Conservation (phyloP, 495 filamentous ascomycete species). For the Cryomyces minteri region DNA sequence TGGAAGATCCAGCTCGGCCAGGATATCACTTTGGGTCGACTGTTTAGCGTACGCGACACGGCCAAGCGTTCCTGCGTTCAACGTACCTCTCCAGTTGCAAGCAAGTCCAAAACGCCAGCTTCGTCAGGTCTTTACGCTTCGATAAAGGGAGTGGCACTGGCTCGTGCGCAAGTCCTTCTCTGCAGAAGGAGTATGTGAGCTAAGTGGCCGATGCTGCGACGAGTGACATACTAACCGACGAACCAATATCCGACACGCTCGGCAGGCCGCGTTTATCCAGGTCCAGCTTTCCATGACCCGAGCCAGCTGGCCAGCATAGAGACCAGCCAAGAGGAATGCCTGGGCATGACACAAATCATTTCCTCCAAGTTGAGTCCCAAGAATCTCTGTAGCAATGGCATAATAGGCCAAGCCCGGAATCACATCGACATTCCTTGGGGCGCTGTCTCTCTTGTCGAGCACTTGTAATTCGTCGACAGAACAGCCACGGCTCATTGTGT, state of each 20-base stretch:
- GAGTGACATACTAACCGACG: constrained; percentile 26
- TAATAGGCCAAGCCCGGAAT: constrained; percentile 85
- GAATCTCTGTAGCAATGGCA: constrained; percentile 68
- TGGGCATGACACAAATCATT: constrained; percentile 69
- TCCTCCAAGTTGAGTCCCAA: constrained; percentile 61
- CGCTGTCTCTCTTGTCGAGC: background rate
- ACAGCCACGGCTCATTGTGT: background rate
- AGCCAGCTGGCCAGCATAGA: constrained; percentile 77
- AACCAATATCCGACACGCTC: constrained; percentile 59
- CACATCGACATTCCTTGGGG: constrained; percentile 53
- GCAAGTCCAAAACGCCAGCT: constrained; percentile 85
- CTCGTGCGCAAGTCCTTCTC: background rate
- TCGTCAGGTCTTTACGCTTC: constrained; percentile 31
- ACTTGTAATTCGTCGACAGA: background rate
- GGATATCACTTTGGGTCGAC: constrained; percentile 47
- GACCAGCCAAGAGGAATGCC: constrained; percentile 65
- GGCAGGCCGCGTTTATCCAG: constrained; percentile 67
- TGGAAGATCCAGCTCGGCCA: constrained; percentile 77
- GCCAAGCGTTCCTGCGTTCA: background rate
- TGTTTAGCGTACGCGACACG: too few species aligned
- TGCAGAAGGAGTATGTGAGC: background rate
- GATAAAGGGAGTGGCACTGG: constrained; percentile 1
- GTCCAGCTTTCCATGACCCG: constrained; percentile 78
- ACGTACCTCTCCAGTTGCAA: constrained; percentile 77
- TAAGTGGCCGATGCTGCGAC: background rate